Evolutionary conservation across 2,329 filamentous ascomycete species (phyloP), one percentile per base, ranked within the genome.

Genomic region (Claviceps paspali): DNA sequence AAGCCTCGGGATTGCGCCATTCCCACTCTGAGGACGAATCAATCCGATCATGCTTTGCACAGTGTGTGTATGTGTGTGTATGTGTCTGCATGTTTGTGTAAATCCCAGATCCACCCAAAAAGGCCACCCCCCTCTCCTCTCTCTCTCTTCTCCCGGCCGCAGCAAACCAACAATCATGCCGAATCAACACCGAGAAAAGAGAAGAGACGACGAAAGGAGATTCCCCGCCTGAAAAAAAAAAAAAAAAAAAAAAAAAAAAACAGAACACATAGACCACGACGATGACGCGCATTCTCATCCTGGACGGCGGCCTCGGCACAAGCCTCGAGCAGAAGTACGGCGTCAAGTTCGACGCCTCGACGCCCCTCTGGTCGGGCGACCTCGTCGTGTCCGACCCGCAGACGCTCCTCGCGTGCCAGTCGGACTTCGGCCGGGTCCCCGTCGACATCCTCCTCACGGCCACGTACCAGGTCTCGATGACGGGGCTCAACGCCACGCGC

Each of bases 281-380:
- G 24, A 41, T 40, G 39, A 11, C 27, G 9, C 38, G 34, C 5
- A 41, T 45, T 4, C 41, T 43, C 41, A 56, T 82, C 34, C 65
- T 82, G 28, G 77, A 82, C 49, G 77, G 78, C 37, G 77, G 77
- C 6, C 65, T 82, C 17, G 77, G 78, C 24, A 82, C 78, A 3
- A 72, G 74, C 1, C 70, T 82, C 3, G 67, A 77, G 48, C 68
- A 75, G 41, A 56, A 65, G 21, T 70, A 77, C 51, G 53, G 55
- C 38, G 49, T 70, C 41, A 58, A 51, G 11, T 82, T 81, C 52
- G 53, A 58, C 21, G 50, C 57, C 27, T 59, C 55, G 9, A 70
- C 64, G 7, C 78, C 77, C 0, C 65, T 82, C 28, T 82, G 78
- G 78, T 79, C 78, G 1, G 76, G 75, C 0, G 68, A 81, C 48